Base-by-base conservation (phyloP, 202 grass and related monocot genomes). In the Hordeum pubiflorum region DNA sequence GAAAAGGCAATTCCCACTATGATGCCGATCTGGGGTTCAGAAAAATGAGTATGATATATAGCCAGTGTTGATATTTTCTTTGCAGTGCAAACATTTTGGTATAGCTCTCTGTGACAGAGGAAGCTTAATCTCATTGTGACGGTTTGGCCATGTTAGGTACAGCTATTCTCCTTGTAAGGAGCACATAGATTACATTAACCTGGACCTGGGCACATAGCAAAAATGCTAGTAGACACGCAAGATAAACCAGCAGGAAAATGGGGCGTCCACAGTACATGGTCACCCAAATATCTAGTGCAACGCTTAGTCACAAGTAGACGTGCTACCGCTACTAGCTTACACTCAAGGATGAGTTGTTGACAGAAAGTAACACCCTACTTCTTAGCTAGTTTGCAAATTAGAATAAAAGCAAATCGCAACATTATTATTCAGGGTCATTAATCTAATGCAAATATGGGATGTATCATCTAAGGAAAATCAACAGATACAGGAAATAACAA, bases 1-100 rank as follows among this genome's bases (percentile, higher is more conserved):
- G 80, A 83, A 58, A 82, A 58, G 20, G 15, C 31, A 83, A 27
- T 71, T 21, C 32, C 33, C 18, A 64, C 50, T 77, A 89, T 78
- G 34, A 81, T 82, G 23, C 23, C 24, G 65, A 65, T 76, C 67
- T 55, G 12, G 24, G 77, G 32, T 10, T 64, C 23, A 17, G 32
- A 63, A 87, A 81, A 62, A 60, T 63, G 65, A 17, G 41, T 23
- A 79, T 70, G 31, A 79, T 62, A 79, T 15, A 27, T 56, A 70
- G 2, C 10, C 20, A 84, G 24, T 39, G 40, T 66, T 59, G 46
- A 77, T 67, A 81, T 50, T 48, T 55, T 61, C 22, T 82, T 70
- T 20, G 32, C 55, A 63, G n/a, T 32, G 69, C 23, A 75, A 58
- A 80, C 22, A 33, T 56, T 69, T 80, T 54, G 23, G 20, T 60